Percentiles rank a stretch among this genome's conserved stretches.
These are phyloP conservation scores for Penicillium crystallinum DNA, from an alignment of 495 filamentous ascomycete species.

Conservation along the genomic window DNA sequence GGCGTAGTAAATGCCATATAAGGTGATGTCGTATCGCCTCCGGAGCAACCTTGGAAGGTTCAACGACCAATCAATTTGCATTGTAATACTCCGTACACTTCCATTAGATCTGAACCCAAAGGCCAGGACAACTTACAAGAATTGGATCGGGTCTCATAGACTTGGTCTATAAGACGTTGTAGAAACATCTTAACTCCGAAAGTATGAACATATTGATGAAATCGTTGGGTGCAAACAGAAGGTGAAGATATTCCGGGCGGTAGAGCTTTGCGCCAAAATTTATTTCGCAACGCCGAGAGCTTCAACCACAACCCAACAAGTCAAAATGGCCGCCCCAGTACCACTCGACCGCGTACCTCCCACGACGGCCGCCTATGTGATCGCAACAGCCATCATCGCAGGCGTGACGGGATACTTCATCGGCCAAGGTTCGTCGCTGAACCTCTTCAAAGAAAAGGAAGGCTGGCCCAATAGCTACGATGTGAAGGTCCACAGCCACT, in stretches of 20 bases:
- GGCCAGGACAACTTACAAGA: too few species aligned
- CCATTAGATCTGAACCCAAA: too few species aligned
- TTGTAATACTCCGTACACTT: too few species aligned
- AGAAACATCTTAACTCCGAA: not conserved
- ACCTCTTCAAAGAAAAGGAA: slow-evolving; percentile 43
- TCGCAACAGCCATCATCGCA: slow-evolving; percentile 61
- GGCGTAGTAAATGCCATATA: too few species aligned
- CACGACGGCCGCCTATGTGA: slow-evolving; percentile 46
- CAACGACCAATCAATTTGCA: too few species aligned
- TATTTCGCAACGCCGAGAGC: not conserved
- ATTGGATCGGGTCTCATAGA: too few species aligned
- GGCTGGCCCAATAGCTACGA: slow-evolving; percentile 50
- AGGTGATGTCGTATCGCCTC: too few species aligned
- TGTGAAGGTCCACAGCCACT: slow-evolving; percentile 44
- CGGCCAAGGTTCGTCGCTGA: slow-evolving; percentile 47
- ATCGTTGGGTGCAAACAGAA: not conserved
- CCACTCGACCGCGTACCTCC: slow-evolving; percentile 36
- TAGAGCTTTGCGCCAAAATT: slow-evolving; percentile 2
- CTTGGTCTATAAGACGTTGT: too few species aligned
- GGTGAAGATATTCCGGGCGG: slow-evolving; percentile 1
- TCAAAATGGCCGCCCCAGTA: slow-evolving; percentile 37
- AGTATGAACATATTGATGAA: not conserved
- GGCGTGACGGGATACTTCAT: slow-evolving; percentile 63
- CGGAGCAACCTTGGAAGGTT: too few species aligned
- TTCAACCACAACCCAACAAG: not conserved